phyloP scores from a whole-genome alignment of 495 filamentous ascomycete genomes.

The Elasticomyces elasticus region DNA sequence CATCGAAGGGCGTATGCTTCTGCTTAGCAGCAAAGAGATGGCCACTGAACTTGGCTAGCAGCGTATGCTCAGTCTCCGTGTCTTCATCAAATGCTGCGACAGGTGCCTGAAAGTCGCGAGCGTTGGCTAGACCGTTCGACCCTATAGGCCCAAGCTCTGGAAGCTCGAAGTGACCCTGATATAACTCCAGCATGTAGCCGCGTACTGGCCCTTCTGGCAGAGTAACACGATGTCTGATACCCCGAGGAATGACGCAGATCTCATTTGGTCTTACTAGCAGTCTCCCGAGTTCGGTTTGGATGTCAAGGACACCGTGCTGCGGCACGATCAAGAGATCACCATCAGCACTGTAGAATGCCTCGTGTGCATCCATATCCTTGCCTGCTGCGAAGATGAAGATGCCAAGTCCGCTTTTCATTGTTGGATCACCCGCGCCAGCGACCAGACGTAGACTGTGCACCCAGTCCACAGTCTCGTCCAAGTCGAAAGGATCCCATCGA shows the following conservation, averaged over 20 bases:
- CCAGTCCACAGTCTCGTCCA: slow-evolving; percentile 65
- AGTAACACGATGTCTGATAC: slow-evolving; percentile 66
- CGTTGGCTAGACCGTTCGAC: slow-evolving; percentile 76
- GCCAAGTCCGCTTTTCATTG: slow-evolving; percentile 68
- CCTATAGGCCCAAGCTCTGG: slow-evolving; percentile 87
- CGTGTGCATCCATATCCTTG: slow-evolving; percentile 59
- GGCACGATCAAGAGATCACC: slow-evolving; percentile 80
- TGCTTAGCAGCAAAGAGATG: slow-evolving; percentile 64
- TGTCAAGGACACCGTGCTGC: slow-evolving; percentile 74
- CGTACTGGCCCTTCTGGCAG: slow-evolving; percentile 55
- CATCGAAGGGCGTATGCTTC: slow-evolving; percentile 67
- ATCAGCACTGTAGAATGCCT: slow-evolving; percentile 83
- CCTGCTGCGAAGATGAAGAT: slow-evolving; percentile 77
- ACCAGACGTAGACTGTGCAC: slow-evolving; percentile 66
- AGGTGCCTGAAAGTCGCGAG: slow-evolving; percentile 79
- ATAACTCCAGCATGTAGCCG: slow-evolving; percentile 82
- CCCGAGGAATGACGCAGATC: slow-evolving; percentile 79
- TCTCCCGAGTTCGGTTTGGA: slow-evolving; percentile 75
- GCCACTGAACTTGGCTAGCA: slow-evolving; percentile 72
- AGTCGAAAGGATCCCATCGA: slow-evolving; percentile 83
- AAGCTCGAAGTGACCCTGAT: slow-evolving; percentile 73
- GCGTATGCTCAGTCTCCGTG: slow-evolving; percentile 41
- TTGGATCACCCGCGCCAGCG: slow-evolving; percentile 74
- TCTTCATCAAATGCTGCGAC: slow-evolving; percentile 65
- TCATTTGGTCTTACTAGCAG: slow-evolving; percentile 81